Percentiles rank a stretch among this genome's conserved stretches.
These are phyloP conservation scores for Guadua angustifolia DNA, from an alignment of 176 grass and related monocot species.

Conservation along the genomic window DNA sequence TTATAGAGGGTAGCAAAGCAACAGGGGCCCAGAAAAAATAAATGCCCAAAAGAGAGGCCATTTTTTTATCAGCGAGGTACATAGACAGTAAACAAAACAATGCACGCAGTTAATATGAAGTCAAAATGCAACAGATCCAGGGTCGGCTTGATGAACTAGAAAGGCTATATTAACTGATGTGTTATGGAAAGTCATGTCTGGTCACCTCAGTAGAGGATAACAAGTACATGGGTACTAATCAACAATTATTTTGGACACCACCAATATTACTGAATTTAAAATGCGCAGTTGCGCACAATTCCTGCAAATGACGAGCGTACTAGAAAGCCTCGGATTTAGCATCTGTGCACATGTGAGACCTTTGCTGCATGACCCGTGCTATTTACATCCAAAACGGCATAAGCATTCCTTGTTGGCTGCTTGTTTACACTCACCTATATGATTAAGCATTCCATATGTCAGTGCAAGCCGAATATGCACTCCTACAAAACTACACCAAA, in stretches of 20 bases:
- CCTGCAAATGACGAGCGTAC: not conserved
- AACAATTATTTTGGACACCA: not conserved
- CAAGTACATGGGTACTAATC: not conserved
- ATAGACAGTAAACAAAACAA: not conserved
- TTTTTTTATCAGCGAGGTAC: not conserved
- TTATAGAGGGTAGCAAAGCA: not conserved
- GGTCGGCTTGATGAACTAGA: not conserved
- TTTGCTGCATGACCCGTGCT: conserved; percentile 10
- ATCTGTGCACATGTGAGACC: conserved; percentile 22
- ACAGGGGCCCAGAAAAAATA: not conserved
- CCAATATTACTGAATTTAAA: not conserved
- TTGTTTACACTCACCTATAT: not conserved
- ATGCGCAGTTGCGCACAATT: not conserved
- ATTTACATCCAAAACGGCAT: conserved; percentile 15
- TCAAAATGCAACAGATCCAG: not conserved
- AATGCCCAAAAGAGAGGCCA: not conserved
- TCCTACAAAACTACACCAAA: not conserved
- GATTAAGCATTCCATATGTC: conserved; percentile 24
- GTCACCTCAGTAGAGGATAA: conserved; percentile 14
- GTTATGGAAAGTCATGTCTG: not conserved
- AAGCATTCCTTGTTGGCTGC: conserved; percentile 16
- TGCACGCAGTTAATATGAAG: not conserved
- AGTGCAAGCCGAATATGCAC: not conserved
- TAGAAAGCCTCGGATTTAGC: not conserved
- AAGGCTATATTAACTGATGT: not conserved